Evolutionary conservation across 768 basidiomycete species (phyloP), one percentile per base, ranked within the genome.

Genomic region (Trametes cubensis): DNA sequence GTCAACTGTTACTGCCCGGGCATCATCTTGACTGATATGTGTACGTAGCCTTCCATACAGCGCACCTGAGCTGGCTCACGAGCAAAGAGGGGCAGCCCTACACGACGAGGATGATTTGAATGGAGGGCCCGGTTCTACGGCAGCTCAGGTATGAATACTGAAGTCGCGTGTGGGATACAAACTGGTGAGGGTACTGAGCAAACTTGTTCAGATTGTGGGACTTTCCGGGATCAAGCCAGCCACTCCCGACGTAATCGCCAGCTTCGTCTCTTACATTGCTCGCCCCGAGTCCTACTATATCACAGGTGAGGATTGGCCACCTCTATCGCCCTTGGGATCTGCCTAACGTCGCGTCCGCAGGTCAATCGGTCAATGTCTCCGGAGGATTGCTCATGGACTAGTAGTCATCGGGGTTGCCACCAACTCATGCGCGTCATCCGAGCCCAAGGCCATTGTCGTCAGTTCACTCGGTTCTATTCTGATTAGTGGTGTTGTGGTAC

Each of bases 1-100:
- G 72, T 68, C 18, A 69, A 72, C 51, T 69, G 75, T 1, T 79
- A 81, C 58, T 75, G 77, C 4, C 80, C 79, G 0, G 75, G 78
- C 2, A 7, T 58, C 17, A 73, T 76, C 47, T 42, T 68, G 0
- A 79, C 74, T 69, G 25, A 78, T 80, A n/a, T 40, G 57, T 51
- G 2, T 38, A 14, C 2, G 26, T 21, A 11, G 28, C n/a, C 30
- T 17, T 18, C 40, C 11, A 4, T n/a, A 6, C 8, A 25, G 42
- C 53, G 13, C 40, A 6, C 18, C 15, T 13, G 17, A 34, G 2
- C 11, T 11, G 34, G 10, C 10, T 34, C 11, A 13, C 25, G 55
- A 47, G 34, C 34, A 34, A 34, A 34, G 34, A n/a, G 62, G 50
- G 72, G 71, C 6, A 65, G 71, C 30, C 28, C 15, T 6, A 10